Percentiles rank a stretch among this genome's conserved stretches.
These are phyloP conservation scores for Aspergillus udagawae DNA, from an alignment of 2,329 filamentous ascomycete genomes.

Conservation along the genomic window DNA sequence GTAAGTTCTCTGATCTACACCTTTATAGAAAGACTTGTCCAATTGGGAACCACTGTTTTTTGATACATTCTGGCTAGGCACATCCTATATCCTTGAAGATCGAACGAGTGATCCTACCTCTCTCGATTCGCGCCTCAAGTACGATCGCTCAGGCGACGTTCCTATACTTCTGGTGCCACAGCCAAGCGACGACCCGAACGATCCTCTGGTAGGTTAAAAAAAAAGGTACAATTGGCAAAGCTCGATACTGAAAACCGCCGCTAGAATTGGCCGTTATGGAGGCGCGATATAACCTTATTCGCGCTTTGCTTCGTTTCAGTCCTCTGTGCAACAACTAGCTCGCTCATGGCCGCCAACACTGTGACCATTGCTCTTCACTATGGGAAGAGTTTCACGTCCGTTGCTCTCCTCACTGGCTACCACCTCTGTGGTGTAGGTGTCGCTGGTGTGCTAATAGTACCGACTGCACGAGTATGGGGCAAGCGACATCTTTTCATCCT, in stretches of 20 bases:
- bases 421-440: conserved; percentile 79
- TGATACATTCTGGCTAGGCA: conserved; percentile 22
- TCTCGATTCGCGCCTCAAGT: conserved; percentile 57
- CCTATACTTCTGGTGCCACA: conserved; percentile 84
- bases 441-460: conserved; percentile 79
- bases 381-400: conserved; percentile 62
- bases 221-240: not conserved
- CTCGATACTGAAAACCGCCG: not conserved
- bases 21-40: not conserved
- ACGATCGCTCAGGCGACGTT: conserved; percentile 61
- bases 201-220: conserved; percentile 61
- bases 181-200: conserved; percentile 85
- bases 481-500: conserved; percentile 85
- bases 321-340: conserved; percentile 77
- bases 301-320: conserved; percentile 76
- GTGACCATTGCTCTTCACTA: conserved; percentile 70
- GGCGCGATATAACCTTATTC: conserved; percentile 73
- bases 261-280: conserved; percentile 81
- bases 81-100: conserved; percentile 58
- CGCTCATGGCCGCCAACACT: conserved; percentile 85
- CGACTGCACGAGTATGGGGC: conserved; percentile 84
- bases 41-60: not conserved
- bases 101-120: conserved; percentile 35
- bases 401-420: conserved; percentile 81
- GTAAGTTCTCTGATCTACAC: conserved; percentile 44